These are phyloP conservation scores for Fusarium paranaense DNA, from an alignment of 2,329 filamentous ascomycete species.

Conservation along the genomic window DNA sequence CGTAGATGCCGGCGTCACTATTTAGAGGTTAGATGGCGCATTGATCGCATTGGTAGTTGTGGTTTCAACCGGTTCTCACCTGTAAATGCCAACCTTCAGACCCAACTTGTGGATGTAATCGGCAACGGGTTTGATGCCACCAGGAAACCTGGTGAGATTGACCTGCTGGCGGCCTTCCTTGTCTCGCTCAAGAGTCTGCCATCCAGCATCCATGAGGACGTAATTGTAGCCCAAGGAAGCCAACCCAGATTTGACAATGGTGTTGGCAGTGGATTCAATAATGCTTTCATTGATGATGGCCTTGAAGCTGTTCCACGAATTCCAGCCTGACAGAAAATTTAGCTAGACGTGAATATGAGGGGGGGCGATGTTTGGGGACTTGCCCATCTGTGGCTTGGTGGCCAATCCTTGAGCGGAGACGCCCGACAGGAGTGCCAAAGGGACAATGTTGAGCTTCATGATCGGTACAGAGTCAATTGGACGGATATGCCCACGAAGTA, in stretches of 20 bases:
- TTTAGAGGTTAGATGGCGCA: neutral
- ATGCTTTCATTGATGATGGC: neutral
- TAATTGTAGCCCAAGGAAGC: neutral
- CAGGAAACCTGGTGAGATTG: neutral
- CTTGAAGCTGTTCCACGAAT: constrained; percentile 4
- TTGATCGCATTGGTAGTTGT: neutral
- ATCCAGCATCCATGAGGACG: neutral
- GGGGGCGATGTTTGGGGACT: neutral
- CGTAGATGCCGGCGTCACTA: constrained; percentile 2
- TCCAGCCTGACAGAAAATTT: neutral
- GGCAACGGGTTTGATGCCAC: neutral
- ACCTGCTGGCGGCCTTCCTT: neutral
- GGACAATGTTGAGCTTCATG: neutral
- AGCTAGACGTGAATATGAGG: neutral
- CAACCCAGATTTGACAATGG: neutral
- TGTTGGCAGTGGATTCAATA: neutral
- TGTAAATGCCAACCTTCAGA: constrained; percentile 1
- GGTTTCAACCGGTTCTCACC: neutral
- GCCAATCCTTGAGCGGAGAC: neutral
- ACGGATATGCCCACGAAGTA: neutral
- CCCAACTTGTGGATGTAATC: neutral
- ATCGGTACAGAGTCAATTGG: neutral
- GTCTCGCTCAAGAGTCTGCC: neutral
- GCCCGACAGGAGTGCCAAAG: neutral
- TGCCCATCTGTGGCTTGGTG: neutral